Base-by-base conservation (phyloP, 768 basidiomycete species). In the Boletus pseudo-olivaceus region DNA sequence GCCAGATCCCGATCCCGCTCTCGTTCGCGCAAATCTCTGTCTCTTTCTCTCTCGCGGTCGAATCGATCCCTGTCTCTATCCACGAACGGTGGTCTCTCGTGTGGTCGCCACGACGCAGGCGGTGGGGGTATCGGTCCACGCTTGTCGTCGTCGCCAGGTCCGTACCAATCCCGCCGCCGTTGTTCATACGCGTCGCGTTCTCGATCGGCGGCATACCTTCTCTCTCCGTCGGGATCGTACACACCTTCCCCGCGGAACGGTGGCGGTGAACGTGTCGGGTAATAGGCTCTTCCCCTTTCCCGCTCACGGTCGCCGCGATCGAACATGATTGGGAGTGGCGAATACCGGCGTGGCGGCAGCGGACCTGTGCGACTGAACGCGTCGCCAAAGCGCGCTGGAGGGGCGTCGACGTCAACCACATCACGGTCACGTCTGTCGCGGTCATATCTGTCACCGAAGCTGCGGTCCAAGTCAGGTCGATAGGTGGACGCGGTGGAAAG, bases 61-160 rank as follows among this genome's bases (percentile, higher is more conserved):
- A 71, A 74, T 34, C 76, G 67, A 12, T 76, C 76, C 32, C 76
- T 68, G 37, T 76, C 74, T 45, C 61, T 63, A 15, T 68, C 66
- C 47, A 58, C 4, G 20, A 59, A 43, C 14, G 65, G 47, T 0
- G 60, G 65, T 49, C 73, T 63, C 2, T 79, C 78, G 65, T 73
- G 74, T 17, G 64, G 53, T 50, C 68, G 64, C 69, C 62, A 71
- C 14, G 58, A 41, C 12, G 58, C 55, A 14, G 56, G 58, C 2
- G 49, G 44, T 2, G 45, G 40, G 0, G 55, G 59, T 7, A 32
- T 20, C 11, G 50, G 50, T 37, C 51, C 61, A 51, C 75, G 67
- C 47, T 76, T 76, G 49, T 78, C 77, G 34, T 78, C 75, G 7
- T 78, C 74, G 38, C 73, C 71, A 44, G 69, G 64, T 27, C 59